Evolutionary conservation across 208 protist species (phyloP), one percentile per base, ranked within the genome.

Genomic region (Leishmania turanica): DNA sequence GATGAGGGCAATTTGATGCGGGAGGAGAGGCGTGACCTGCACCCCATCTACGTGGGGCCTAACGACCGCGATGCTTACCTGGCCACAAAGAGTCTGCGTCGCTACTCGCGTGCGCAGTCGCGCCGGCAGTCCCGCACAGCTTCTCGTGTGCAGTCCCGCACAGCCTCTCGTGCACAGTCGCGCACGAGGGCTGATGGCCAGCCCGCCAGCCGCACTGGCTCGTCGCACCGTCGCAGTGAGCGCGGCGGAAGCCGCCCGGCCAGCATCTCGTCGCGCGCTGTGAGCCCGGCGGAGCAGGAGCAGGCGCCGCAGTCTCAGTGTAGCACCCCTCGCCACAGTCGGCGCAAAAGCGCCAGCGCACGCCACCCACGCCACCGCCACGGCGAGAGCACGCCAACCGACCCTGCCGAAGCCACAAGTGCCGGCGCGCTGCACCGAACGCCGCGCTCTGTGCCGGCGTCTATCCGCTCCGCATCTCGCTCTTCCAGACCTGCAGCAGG

Each of bases 51-150:
- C 85, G 89, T 97, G 56, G 92, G 92, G 3, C 92, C 92, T 47
- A 92, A 97, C 75, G 94, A 97, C 81, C 91, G 90, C 31, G 94
- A 95, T 78, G 94, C 94, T 42, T 96, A 96, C 81, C 83, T 95
- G 49, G 92, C 92, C 47, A 97, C 94, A 24, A 95, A 92, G 77
- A 95, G 91, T 85, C 86, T 95, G 64, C 85, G 89, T 56, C 92
- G 90, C 64, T 91, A 91, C 88, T 95, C 92, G 17, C 89, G 90
- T 19, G 92, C 91, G 42, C 91, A 96, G 79, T 96, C 92, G n/a
- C 85, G 90, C 42, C 91, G 92, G 70, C 88, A 90, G 80, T 96
- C 92, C 42, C 83, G 80, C 34, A 37, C 34, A 37, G 34, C 34
- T 37, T 37, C 34, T 37, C 34, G 34, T 37, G 34, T 1, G 66